Conservation (phyloP, 202 grass and related monocot species). For the Zizania palustris region DNA sequence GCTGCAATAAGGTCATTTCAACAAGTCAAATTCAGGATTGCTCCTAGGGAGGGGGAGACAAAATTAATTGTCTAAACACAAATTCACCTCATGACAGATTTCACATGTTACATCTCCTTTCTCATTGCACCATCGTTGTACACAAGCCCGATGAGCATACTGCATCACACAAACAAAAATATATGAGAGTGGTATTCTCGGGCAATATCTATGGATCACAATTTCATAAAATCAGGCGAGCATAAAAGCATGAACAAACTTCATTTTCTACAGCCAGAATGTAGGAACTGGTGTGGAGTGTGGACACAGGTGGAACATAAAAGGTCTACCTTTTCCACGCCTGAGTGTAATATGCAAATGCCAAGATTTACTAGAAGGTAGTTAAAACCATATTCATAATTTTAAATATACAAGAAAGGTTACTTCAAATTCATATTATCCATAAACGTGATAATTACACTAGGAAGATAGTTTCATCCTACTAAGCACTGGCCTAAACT, state of each 20-base stretch:
- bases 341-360: constrained; percentile 25
- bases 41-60: background rate
- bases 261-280: constrained; percentile 4
- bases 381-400: background rate
- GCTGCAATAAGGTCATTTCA: constrained; percentile 52
- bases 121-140: constrained; percentile 90
- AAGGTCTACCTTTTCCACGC: background rate
- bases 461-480: constrained; percentile 1
- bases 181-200: background rate
- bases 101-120: constrained; percentile 92
- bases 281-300: background rate
- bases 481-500: background rate
- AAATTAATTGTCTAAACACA: background rate
- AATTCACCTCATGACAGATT: constrained; percentile 87
- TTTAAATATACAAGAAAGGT: background rate
- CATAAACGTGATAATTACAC: background rate
- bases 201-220: constrained; percentile 22
- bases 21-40: constrained; percentile 20
- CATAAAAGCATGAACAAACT: constrained; percentile 4
- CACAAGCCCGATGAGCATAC: constrained; percentile 88
- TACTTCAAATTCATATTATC: constrained; percentile 9
- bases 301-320: constrained; percentile 1
- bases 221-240: constrained; percentile 14
- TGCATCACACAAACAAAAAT: constrained; percentile 49
- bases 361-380: constrained; percentile 38